Evolutionary conservation across 2,329 filamentous ascomycete species (phyloP), one percentile per base, ranked within the genome.

Genomic region (Coleophoma cylindrospora): DNA sequence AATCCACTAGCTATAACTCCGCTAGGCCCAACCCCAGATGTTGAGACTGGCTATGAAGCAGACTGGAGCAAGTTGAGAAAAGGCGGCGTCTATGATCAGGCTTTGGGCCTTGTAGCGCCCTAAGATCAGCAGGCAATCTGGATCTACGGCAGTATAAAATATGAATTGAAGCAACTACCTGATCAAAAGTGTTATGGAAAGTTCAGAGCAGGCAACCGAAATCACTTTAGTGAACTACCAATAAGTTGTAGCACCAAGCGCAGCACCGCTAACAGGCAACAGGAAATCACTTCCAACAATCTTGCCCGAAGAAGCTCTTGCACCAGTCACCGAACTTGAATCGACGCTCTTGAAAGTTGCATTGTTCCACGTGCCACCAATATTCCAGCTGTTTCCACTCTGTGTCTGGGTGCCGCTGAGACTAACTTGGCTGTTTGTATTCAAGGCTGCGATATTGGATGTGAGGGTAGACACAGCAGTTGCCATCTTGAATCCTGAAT

Each of bases 1-100:
- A 86, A 87, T 67, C 83, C 83, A 12, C 67, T 74, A 47, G 73
- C 76, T 21, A 95, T 97, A 64, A 94, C 89, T 19, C 91, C 92
- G 1, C 67, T 95, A 36, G 92, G 92, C 0, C 92, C 92, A 8
- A 61, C 90, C 63, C 91, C 91, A 44, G 78, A 95, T 71, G 84
- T 97, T 54, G 63, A 96, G 68, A 80, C 79, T 4, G 72, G 86
- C 58, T 84, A 86, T 37, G 80, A 92, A 61, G 89, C 95, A 71
- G 89, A 60, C 40, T 58, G 54, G 54, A 57, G 40, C 38, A 59
- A 55, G 40, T 34, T 61, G 32, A 53, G 45, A 22, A 43, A 43
- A 43, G 60, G 58, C 6, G 50, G 50, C 7, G 58, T 44, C 59
- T 15, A 48, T 47, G 27, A 27, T 27, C 27, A 27, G 9, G 27